A percentile compares a stretch with the other conserved stretches of the same genome.
phyloP scores from a whole-genome alignment of 2,329 filamentous ascomycete genomes.

The Juglanconis sp. region DNA sequence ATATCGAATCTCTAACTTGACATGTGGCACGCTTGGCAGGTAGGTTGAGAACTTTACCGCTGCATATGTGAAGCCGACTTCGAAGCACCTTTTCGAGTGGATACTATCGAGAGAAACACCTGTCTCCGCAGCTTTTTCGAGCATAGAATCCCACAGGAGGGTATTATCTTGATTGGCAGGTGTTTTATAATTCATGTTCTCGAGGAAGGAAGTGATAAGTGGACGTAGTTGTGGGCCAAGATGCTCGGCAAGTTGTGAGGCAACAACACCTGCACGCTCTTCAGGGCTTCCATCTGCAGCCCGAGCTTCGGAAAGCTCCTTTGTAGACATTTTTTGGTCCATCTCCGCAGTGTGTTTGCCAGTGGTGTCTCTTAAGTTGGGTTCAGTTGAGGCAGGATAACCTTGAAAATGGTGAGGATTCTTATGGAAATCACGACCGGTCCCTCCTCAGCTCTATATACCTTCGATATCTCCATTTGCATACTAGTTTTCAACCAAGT shows the following conservation, averaged over 20 bases:
- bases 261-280: no score
- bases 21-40: background rate
- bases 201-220: background rate
- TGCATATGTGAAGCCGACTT: slow-evolving; percentile 1
- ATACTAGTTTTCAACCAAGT: no score
- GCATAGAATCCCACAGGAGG: slow-evolving; percentile 1
- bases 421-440: no score
- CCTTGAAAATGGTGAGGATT: no score
- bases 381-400: no score
- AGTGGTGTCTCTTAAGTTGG: no score
- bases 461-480: no score
- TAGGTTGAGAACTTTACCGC: background rate
- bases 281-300: no score
- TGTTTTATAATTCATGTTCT: background rate
- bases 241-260: background rate
- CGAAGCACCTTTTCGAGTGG: background rate
- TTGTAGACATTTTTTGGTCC: no score
- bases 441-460: no score
- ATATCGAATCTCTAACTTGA: background rate
- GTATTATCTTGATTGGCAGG: background rate
- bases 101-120: background rate
- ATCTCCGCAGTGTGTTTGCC: no score
- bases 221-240: background rate
- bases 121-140: background rate
- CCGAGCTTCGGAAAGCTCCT: no score